Evolutionary conservation across 345 rosid genomes (phyloP).

Genomic region (Clarkia xantiana): DNA sequence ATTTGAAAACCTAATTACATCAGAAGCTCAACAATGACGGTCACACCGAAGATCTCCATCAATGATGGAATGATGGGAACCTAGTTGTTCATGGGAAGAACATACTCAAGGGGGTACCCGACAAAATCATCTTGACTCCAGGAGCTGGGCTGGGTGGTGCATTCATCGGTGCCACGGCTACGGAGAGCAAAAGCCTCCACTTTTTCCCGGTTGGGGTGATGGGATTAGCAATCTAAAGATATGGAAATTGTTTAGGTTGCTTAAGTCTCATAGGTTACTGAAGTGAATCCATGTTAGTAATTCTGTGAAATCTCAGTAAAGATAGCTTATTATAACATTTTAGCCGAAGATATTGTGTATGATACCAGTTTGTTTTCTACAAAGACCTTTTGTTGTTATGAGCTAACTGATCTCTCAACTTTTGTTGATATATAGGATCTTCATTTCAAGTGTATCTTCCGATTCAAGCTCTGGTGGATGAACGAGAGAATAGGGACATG

Average conservation of each 20-base stretch:
- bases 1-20: too few species aligned
- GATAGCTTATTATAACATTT: too few species aligned
- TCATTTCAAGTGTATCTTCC: slow-evolving; percentile 73
- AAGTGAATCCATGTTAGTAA: too few species aligned
- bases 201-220: slow-evolving; percentile 77
- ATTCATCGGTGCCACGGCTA: slow-evolving; percentile 74
- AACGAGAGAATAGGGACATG: slow-evolving; percentile 90
- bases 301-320: too few species aligned
- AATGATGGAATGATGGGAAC: slow-evolving; percentile 59
- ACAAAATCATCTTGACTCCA: slow-evolving; percentile 67
- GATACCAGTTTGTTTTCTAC: too few species aligned
- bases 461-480: slow-evolving; percentile 99
- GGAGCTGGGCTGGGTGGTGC: slow-evolving; percentile 64
- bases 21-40: slow-evolving; percentile 47
- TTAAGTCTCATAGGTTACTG: too few species aligned
- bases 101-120: slow-evolving; percentile 71
- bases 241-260: too few species aligned
- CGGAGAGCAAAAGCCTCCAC: slow-evolving; percentile 76
- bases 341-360: too few species aligned
- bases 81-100: slow-evolving; percentile 92
- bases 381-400: background rate
- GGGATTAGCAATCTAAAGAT: slow-evolving; percentile 5
- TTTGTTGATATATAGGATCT: slow-evolving; percentile 38
- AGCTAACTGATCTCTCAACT: background rate
- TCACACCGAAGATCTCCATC: slow-evolving; percentile 59